Conservation (phyloP, 2,329 filamentous ascomycete genomes). For the Colletotrichum incanum region DNA sequence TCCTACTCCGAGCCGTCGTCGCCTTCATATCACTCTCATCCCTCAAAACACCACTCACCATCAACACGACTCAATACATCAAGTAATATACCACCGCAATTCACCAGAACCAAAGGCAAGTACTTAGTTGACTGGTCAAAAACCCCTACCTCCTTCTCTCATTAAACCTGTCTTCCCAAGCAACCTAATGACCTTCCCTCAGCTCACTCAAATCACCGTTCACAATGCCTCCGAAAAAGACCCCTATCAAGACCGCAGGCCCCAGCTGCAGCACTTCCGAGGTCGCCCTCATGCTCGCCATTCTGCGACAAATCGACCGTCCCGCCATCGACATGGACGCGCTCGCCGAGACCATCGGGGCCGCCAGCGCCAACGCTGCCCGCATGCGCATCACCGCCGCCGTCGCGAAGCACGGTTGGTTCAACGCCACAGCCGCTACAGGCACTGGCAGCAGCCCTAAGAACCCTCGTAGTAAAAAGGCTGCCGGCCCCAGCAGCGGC, state of each 20-base stretch:
- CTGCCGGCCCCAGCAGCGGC: background rate
- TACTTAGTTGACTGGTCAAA: background rate
- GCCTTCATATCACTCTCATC: background rate
- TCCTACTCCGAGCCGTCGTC: background rate
- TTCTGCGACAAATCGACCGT: background rate
- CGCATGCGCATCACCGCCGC: slow-evolving; percentile 22
- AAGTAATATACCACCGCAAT: background rate
- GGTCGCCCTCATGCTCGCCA: slow-evolving; percentile 13
- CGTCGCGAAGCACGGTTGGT: slow-evolving; percentile 16
- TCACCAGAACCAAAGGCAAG: background rate
- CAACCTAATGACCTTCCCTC: background rate
- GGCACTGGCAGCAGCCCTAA: background rate
- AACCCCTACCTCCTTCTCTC: background rate
- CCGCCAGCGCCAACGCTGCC: slow-evolving; percentile 28
- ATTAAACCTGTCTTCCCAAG: background rate
- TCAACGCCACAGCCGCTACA: slow-evolving; percentile 1
- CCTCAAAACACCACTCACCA: background rate
- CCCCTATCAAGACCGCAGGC: background rate
- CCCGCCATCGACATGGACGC: slow-evolving; percentile 9
- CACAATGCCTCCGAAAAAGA: slow-evolving; percentile 24
- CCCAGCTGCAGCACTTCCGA: slow-evolving; percentile 6
- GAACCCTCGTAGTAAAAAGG: slow-evolving; percentile 3
- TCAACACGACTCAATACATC: background rate
- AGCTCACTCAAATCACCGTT: background rate
- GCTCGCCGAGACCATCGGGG: slow-evolving; percentile 17